Conservation (phyloP, 208 protist genomes). For the Vickermania ingenoplastis region DNA sequence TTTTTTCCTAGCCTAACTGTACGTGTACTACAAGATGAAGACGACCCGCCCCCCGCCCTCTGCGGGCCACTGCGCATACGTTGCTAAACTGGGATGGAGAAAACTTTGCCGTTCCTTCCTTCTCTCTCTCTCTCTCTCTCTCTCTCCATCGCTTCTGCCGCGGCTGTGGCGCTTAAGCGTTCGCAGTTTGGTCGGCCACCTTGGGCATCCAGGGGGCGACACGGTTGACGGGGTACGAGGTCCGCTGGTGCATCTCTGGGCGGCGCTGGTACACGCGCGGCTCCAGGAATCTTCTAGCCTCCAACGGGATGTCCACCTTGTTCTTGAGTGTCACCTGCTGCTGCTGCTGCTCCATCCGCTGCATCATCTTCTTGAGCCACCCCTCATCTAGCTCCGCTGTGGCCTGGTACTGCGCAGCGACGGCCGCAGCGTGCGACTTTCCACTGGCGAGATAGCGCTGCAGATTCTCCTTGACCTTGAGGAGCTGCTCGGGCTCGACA, state of each 20-base stretch:
- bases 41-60: no score
- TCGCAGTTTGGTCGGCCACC: conserved; percentile 58
- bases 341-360: conserved; percentile 75
- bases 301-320: conserved; percentile 74
- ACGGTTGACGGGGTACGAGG: conserved; percentile 81
- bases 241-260: conserved; percentile 83
- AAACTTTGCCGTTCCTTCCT: no score
- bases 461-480: conserved; percentile 57
- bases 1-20: no score
- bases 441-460: conserved; percentile 45
- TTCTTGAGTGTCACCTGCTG: conserved; percentile 66
- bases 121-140: no score
- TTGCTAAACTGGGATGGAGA: no score
- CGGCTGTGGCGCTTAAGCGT: conserved; percentile 56
- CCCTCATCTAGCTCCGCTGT: conserved; percentile 52
- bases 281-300: conserved; percentile 72
- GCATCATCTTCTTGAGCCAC: conserved; percentile 55
- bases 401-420: conserved; percentile 59
- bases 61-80: no score
- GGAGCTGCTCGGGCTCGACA: conserved; percentile 55
- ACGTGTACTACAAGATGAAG: no score
- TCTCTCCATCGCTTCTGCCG: no score
- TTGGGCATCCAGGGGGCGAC: conserved; percentile 86
- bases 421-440: conserved; percentile 49
- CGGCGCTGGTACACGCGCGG: conserved; percentile 82